Conservation (phyloP, 257 asterid species). For the Salvia splendens region DNA sequence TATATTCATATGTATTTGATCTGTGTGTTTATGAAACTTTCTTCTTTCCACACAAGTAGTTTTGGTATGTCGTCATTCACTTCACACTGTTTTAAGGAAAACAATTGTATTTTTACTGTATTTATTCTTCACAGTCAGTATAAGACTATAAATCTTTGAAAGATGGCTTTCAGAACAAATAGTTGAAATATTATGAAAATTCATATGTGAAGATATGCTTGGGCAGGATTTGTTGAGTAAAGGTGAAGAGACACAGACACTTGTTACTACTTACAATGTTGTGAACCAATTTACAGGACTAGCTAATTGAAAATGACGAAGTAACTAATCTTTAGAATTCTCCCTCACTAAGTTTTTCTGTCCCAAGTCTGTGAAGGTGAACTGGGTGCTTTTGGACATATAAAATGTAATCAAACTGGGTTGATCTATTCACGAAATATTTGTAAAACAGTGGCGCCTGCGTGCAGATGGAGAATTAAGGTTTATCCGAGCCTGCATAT, state of each 20-base stretch:
- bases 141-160: neutral
- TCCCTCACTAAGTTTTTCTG: neutral
- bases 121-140: too few relatives aligned
- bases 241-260: neutral
- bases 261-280: neutral
- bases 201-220: neutral
- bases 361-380: neutral
- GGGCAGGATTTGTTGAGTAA: neutral
- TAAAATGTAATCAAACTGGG: neutral
- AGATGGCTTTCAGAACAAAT: neutral
- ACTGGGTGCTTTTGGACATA: neutral
- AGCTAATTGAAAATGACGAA: neutral
- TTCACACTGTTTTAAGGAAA: neutral
- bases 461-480: neutral
- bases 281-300: neutral
- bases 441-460: neutral
- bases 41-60: conserved; percentile 7
- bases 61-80: neutral
- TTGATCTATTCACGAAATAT: neutral
- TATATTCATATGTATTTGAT: neutral
- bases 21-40: neutral
- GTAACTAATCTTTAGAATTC: neutral
- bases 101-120: neutral
- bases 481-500: neutral
- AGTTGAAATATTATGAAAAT: neutral